A percentile compares a stretch with the other conserved stretches of the same genome.
Conservation (phyloP, 1,284 basidiomycete genomes). For the Ganoderma meredithae region DNA sequence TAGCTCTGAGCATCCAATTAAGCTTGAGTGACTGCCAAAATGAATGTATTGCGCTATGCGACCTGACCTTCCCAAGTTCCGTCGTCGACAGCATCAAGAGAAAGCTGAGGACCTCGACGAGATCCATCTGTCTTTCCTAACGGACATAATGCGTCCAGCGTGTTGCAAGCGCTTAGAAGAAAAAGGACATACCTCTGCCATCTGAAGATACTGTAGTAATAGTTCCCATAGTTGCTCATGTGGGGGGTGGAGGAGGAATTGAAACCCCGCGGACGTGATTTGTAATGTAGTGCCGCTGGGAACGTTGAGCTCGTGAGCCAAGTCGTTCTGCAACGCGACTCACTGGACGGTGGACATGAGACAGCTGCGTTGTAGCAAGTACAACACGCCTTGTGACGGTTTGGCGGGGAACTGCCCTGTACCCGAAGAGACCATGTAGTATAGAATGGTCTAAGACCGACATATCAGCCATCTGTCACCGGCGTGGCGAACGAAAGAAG, state of each 20-base stretch:
- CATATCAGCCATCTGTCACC: conserved; percentile 17
- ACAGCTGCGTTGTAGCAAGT: conserved; percentile 85
- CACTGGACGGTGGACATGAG: conserved; percentile 80
- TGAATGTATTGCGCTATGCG: conserved; percentile 14
- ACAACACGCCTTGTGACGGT: conserved; percentile 85
- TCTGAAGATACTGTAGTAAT: conserved; percentile 87
- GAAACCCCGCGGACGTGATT: conserved; percentile 97
- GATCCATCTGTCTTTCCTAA: conserved; percentile 86
- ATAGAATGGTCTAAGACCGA: conserved; percentile 83
- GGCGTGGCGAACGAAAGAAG: conserved; percentile 17
- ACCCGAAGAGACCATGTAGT: conserved; percentile 98
- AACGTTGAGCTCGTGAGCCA: conserved; percentile 13
- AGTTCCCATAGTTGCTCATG: conserved; percentile 98
- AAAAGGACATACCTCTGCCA: conserved; percentile 69
- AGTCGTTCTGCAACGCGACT: conserved; percentile 31
- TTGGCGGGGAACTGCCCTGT: conserved; percentile 71
- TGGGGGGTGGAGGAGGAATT: conserved; percentile 96
- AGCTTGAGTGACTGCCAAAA: conserved; percentile 20
- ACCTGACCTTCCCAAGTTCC: conserved; percentile 83
- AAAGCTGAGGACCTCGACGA: conserved; percentile 94
- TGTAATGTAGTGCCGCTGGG: conserved; percentile 63
- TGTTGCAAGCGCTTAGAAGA: conserved; percentile 16
- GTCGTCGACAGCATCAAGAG: conserved; percentile 96
- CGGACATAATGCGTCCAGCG: conserved; percentile 13
- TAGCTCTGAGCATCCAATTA: conserved; percentile 71